These are phyloP conservation scores for Sclerotinia subarctica DNA, from an alignment of 2,329 filamentous ascomycete genomes.

Conservation along the genomic window DNA sequence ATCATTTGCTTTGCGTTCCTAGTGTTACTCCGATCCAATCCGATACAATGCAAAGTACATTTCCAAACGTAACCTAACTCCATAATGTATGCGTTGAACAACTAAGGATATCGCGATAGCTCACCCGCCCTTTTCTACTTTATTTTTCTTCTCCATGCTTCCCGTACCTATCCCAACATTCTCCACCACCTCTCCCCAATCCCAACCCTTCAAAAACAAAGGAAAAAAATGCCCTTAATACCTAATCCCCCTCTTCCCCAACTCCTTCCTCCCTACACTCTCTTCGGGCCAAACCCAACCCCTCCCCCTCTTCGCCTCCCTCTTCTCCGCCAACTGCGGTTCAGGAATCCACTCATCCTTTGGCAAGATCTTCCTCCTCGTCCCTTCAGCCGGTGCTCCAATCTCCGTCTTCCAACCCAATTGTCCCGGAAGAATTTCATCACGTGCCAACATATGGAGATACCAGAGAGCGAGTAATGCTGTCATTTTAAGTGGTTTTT, in stretches of 20 bases:
- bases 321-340: constrained; percentile 71
- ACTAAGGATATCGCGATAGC: not conserved
- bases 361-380: constrained; percentile 65
- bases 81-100: not conserved
- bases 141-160: not conserved
- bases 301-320: constrained; percentile 67
- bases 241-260: constrained; percentile 62
- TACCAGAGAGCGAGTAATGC: constrained; percentile 75
- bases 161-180: too few relatives aligned
- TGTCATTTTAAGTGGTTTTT: constrained; percentile 62
- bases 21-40: not conserved
- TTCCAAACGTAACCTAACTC: not conserved
- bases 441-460: constrained; percentile 67
- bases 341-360: constrained; percentile 74
- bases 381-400: constrained; percentile 70
- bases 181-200: not conserved
- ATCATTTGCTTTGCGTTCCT: too few relatives aligned
- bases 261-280: constrained; percentile 66
- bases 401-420: constrained; percentile 67
- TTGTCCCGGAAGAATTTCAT: constrained; percentile 57
- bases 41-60: not conserved
- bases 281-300: constrained; percentile 78
- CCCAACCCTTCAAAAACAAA: too few relatives aligned
- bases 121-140: not conserved
- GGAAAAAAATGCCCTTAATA: constrained; percentile 40